phyloP scores from a whole-genome alignment of 2,329 filamentous ascomycete species.

The Elsinoe perseae region DNA sequence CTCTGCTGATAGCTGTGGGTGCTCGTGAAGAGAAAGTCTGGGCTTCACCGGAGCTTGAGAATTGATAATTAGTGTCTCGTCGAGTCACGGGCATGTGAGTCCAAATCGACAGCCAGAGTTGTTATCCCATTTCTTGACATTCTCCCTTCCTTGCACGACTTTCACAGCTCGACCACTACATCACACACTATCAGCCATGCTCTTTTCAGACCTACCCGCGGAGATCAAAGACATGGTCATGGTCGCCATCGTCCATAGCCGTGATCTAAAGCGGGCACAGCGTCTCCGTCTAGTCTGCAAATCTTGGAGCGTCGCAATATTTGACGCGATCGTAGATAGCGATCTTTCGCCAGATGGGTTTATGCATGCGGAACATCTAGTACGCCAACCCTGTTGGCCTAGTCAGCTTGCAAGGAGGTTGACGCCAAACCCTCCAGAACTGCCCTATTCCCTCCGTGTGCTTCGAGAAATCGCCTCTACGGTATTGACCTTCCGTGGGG shows the following conservation, averaged over 20 bases:
- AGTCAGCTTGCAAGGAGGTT: background rate
- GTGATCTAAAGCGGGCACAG: background rate
- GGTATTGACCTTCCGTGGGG: no score
- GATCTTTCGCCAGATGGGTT: background rate
- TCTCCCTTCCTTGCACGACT: background rate
- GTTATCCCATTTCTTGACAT: background rate
- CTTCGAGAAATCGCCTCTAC: background rate
- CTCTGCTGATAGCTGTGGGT: no score
- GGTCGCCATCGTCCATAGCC: background rate
- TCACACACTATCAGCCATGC: background rate
- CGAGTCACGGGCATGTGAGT: no score
- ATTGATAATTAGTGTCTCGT: no score
- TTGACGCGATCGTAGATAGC: background rate
- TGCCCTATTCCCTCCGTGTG: no score
- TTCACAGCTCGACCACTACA: background rate
- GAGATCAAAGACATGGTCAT: background rate
- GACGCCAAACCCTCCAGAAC: no score
- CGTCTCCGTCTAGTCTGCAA: background rate
- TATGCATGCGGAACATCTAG: background rate
- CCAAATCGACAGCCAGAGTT: no score
- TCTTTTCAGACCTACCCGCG: background rate
- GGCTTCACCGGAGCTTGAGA: no score
- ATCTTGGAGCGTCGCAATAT: background rate
- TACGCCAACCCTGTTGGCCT: background rate
- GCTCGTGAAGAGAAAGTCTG: no score